Percentiles rank a stretch among this genome's conserved stretches.
These are phyloP conservation scores for Cryptosporidium parvum DNA, from an alignment of 169 alveolate genomes.

Conservation along the genomic window DNA sequence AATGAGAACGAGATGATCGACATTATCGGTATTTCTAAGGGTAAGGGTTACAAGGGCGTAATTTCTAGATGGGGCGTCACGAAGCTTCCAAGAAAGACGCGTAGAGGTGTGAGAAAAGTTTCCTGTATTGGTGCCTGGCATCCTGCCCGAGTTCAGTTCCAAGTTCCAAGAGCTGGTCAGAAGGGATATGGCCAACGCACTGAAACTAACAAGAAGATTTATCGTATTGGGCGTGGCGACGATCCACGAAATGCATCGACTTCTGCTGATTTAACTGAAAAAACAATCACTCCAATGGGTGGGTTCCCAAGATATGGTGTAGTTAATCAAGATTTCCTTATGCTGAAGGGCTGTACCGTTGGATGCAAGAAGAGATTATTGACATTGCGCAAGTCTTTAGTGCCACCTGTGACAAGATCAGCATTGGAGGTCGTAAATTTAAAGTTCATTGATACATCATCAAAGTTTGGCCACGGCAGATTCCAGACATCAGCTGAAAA, in stretches of 20 bases:
- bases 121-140: constrained; percentile 99
- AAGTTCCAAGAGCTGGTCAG: constrained; percentile 99
- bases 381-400: constrained; percentile 96
- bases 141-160: constrained; percentile 99
- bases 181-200: constrained; percentile 99
- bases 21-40: constrained; percentile 98
- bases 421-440: constrained; percentile 95
- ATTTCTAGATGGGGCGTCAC: constrained; percentile 99
- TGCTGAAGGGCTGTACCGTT: constrained; percentile 98
- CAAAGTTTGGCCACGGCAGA: constrained; percentile 99
- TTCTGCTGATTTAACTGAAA: constrained; percentile 97
- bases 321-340: constrained; percentile 97
- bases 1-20: constrained; percentile 97
- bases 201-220: constrained; percentile 99
- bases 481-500: constrained; percentile 99
- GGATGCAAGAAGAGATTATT: constrained; percentile 98
- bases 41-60: constrained; percentile 99
- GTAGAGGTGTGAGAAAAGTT: constrained; percentile 99
- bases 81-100: constrained; percentile 99
- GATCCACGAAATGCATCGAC: constrained; percentile 96
- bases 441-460: constrained; percentile 99
- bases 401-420: constrained; percentile 93
- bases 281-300: constrained; percentile 99
- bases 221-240: constrained; percentile 96
- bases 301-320: constrained; percentile 99